These are phyloP conservation scores for Colletotrichum sp. DNA, from an alignment of 2,329 filamentous ascomycete species.

Conservation along the genomic window DNA sequence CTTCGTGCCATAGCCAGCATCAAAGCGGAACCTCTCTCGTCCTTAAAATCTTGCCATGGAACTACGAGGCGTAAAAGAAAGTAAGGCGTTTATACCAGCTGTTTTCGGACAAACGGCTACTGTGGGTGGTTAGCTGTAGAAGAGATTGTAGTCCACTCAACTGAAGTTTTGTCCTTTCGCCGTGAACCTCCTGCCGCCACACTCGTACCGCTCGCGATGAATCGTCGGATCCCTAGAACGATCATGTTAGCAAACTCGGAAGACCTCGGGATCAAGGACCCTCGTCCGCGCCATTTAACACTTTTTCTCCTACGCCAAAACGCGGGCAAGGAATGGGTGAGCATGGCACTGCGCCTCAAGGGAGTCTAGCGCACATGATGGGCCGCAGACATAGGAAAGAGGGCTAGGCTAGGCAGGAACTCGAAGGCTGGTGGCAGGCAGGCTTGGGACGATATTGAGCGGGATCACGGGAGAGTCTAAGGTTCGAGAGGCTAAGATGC, in stretches of 20 bases:
- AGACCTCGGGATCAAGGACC: background rate
- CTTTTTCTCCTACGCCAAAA: background rate
- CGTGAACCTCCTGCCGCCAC: rapidly evolving
- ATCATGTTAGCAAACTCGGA: background rate
- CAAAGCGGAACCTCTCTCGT: background rate
- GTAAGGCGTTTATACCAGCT: rapidly evolving
- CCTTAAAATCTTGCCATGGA: background rate
- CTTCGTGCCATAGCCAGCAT: background rate
- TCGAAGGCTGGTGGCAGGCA: background rate
- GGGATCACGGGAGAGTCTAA: background rate
- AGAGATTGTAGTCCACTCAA: background rate
- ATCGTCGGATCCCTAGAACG: background rate
- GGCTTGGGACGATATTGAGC: background rate
- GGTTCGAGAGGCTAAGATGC: background rate
- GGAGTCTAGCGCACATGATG: background rate
- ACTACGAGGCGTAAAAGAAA: background rate
- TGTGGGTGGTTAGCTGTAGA: rapidly evolving
- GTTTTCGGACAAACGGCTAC: background rate
- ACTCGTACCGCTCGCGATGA: background rate
- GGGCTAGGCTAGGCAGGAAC: background rate
- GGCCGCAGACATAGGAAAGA: background rate
- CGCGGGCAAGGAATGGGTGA: background rate
- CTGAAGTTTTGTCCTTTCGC: background rate
- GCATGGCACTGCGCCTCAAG: background rate
- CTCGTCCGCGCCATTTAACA: background rate